These are phyloP conservation scores for Tricholoma matsutake DNA, from an alignment of 768 basidiomycete species.

Conservation along the genomic window DNA sequence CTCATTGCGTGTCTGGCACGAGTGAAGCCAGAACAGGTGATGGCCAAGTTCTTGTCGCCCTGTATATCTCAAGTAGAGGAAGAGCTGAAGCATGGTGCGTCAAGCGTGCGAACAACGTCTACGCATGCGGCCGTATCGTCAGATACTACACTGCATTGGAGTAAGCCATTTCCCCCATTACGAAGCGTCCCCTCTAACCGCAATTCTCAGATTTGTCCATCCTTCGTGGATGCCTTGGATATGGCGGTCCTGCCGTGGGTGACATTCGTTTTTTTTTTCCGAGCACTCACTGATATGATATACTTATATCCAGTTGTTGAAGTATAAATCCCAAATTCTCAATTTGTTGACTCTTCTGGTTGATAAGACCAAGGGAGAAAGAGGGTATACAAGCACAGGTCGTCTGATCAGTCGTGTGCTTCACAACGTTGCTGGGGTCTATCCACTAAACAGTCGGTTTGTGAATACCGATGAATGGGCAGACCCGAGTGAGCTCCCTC, in stretches of 20 bases:
- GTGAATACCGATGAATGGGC: conserved; percentile 83
- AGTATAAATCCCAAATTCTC: conserved; percentile 64
- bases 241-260: conserved; percentile 62
- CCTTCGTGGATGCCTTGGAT: conserved; percentile 77
- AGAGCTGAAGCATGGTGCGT: conserved; percentile 89
- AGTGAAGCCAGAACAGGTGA: conserved; percentile 68
- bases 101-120: conserved; percentile 78
- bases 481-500: conserved; percentile 53
- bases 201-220: conserved; percentile 65
- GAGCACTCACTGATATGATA: conserved; percentile 3
- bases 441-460: conserved; percentile 75
- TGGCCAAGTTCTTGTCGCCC: conserved; percentile 77
- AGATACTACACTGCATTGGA: conserved; percentile 92
- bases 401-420: conserved; percentile 74
- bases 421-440: conserved; percentile 70
- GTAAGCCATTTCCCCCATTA: conserved; percentile 38
- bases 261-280: neutral
- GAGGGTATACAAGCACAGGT: conserved; percentile 81
- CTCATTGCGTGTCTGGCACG: conserved; percentile 83
- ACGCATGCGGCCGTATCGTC: conserved; percentile 71
- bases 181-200: neutral
- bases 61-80: conserved; percentile 75
- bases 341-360: conserved; percentile 61
- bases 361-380: conserved; percentile 82
- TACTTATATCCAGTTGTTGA: conserved; percentile 49